These are phyloP conservation scores for Pyrenochaeta sp. DNA, from an alignment of 2,329 filamentous ascomycete genomes.

Conservation along the genomic window DNA sequence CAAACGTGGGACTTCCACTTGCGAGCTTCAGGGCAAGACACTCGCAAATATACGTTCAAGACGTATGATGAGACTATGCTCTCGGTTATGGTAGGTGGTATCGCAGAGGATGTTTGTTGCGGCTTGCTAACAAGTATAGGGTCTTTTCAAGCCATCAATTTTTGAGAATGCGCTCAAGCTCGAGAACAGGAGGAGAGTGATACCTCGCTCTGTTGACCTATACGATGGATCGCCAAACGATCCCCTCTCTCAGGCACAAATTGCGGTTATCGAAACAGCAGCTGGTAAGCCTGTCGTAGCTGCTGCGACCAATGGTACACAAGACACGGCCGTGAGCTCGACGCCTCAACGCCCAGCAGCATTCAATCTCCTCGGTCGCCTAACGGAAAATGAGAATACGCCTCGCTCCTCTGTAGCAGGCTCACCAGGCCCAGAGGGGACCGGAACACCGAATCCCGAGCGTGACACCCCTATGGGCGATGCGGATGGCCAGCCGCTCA, in stretches of 20 bases:
- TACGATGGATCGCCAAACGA: constrained; percentile 95
- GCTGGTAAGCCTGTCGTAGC: constrained; percentile 47
- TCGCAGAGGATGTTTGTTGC: too few species aligned
- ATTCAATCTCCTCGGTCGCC: constrained; percentile 73
- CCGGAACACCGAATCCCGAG: constrained; percentile 71
- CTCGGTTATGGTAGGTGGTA: constrained; percentile 73
- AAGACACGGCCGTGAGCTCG: constrained; percentile 50
- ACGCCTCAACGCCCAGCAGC: constrained; percentile 65
- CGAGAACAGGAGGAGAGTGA: constrained; percentile 77
- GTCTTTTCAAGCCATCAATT: constrained; percentile 87
- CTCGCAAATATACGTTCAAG: constrained; percentile 93
- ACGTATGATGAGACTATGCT: constrained; percentile 95
- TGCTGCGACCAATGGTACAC: constrained; percentile 35
- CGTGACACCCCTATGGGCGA: constrained; percentile 57
- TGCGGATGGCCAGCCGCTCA: constrained; percentile 40
- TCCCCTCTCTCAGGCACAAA: constrained; percentile 83
- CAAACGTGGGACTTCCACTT: constrained; percentile 91
- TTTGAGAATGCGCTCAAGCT: constrained; percentile 88
- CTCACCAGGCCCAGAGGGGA: constrained; percentile 86
- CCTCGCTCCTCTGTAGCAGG: constrained; percentile 86
- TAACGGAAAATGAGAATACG: constrained; percentile 75
- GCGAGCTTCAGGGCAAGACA: constrained; percentile 85
- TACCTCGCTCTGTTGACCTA: constrained; percentile 89
- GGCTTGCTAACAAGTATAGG: constrained; percentile 52
- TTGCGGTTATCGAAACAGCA: constrained; percentile 67